A percentile compares a stretch with the other conserved stretches of the same genome.
phyloP scores from a whole-genome alignment of 768 basidiomycete species.

The Gloeopeniophorella convolvens region DNA sequence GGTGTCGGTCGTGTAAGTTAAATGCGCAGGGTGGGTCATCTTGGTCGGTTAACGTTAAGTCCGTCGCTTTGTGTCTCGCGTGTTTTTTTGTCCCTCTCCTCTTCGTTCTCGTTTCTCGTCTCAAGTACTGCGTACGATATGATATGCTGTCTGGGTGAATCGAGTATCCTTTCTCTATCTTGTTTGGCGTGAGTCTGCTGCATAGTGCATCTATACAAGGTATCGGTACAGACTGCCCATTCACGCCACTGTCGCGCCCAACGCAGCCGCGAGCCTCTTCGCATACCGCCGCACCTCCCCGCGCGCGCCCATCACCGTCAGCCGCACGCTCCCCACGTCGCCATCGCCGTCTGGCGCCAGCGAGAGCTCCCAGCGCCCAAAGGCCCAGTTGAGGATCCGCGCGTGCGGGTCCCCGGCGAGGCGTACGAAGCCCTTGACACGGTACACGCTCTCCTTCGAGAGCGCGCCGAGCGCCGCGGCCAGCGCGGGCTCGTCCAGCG shows the following conservation, averaged over 20 bases:
- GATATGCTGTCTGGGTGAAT: no score
- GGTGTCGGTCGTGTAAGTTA: no score
- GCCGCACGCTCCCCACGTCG: conserved; percentile 36
- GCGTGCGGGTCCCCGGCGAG: conserved; percentile 31
- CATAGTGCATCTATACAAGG: no score
- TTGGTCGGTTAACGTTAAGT: no score
- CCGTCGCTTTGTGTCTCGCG: no score
- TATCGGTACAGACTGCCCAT: no score
- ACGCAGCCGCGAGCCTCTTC: conserved; percentile 42
- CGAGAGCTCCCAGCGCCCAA: conserved; percentile 73
- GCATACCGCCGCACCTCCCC: conserved; percentile 67
- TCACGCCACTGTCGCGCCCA: conserved; percentile 32
- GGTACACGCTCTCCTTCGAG: conserved; percentile 66
- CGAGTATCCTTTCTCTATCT: no score
- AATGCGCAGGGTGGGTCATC: no score
- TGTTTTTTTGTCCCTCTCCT: no score
- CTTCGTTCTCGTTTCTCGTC: no score
- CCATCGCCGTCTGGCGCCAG: conserved; percentile 27
- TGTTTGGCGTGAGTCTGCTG: no score
- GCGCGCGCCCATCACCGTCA: conserved; percentile 91
- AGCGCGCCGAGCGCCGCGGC: conserved; percentile 42
- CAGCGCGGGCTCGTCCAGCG: conserved; percentile 35
- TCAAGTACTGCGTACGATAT: no score
- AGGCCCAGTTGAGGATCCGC: conserved; percentile 88
- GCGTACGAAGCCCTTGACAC: conserved; percentile 83